phyloP scores from a whole-genome alignment of 225 moss, liverwort and hornwort species.

The Anthoceros angustus region DNA sequence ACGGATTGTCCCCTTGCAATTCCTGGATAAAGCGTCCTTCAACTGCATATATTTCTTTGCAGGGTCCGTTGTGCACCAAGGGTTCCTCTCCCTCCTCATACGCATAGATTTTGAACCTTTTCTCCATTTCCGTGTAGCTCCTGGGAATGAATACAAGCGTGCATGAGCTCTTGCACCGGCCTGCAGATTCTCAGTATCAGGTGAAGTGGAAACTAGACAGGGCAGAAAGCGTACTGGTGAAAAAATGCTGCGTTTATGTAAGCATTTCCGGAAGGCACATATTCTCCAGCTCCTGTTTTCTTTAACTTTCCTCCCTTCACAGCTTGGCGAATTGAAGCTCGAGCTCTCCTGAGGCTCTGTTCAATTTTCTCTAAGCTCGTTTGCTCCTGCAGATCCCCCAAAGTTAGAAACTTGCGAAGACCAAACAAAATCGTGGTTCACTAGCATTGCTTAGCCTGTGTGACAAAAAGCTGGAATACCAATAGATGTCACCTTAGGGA shows the following conservation, averaged over 20 bases:
- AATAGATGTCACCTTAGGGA: too few species aligned
- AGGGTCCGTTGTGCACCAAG: constrained; percentile 78
- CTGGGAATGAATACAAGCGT: constrained; percentile 19
- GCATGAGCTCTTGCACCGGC: background rate
- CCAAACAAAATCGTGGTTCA: too few species aligned
- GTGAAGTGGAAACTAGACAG: too few species aligned
- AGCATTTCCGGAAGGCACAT: constrained; percentile 34
- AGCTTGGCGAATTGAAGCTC: constrained; percentile 21
- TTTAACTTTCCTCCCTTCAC: background rate
- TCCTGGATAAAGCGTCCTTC: constrained; percentile 95
- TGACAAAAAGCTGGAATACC: background rate
- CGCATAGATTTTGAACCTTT: constrained; percentile 58
- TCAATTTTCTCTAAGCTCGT: constrained; percentile 23
- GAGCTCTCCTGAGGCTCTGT: constrained; percentile 27
- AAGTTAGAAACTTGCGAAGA: background rate
- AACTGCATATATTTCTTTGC: constrained; percentile 86
- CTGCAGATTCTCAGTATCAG: background rate
- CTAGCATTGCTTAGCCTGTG: background rate
- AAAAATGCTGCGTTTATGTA: constrained; percentile 56
- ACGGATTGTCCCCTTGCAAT: constrained; percentile 59
- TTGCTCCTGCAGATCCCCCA: constrained; percentile 5
- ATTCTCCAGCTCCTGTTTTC: background rate
- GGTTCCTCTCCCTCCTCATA: constrained; percentile 85
- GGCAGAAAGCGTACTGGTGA: constrained; percentile 43
- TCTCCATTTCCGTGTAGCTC: constrained; percentile 92